Conservation (phyloP, 345 rosid genomes). For the Camelina hispida region DNA sequence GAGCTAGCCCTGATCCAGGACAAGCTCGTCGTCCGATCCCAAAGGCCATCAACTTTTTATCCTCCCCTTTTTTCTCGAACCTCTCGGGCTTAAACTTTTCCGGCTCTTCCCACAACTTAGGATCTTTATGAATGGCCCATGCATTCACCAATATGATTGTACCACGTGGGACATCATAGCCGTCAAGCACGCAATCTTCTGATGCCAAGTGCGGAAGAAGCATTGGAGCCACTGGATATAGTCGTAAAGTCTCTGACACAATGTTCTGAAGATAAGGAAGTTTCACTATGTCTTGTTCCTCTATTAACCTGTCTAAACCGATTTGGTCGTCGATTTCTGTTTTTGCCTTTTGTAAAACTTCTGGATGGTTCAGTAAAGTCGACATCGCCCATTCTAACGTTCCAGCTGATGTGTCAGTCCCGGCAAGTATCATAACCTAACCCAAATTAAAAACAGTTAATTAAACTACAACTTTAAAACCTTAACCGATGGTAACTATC, state of each 20-base stretch:
- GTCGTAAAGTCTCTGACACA: constrained; percentile 37
- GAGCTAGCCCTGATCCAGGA: constrained; percentile 52
- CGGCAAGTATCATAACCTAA: constrained; percentile 50
- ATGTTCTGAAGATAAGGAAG: constrained; percentile 49
- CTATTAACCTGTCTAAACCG: constrained; percentile 42
- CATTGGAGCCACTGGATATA: constrained; percentile 49
- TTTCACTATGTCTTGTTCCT: constrained; percentile 46
- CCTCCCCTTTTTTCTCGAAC: constrained; percentile 30
- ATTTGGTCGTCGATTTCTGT: constrained; percentile 36
- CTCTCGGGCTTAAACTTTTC: constrained; percentile 37
- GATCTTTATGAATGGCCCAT: constrained; percentile 37
- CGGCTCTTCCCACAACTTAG: constrained; percentile 29
- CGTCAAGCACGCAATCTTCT: constrained; percentile 45
- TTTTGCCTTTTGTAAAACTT: constrained; percentile 45
- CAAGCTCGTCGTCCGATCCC: constrained; percentile 48
- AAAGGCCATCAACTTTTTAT: constrained; percentile 45
- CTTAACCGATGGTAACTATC: background rate
- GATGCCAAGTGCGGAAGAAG: constrained; percentile 48
- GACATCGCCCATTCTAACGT: constrained; percentile 38
- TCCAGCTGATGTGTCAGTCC: constrained; percentile 41
- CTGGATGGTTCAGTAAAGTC: constrained; percentile 44
- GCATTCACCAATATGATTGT: constrained; percentile 43
- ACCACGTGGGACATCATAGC: constrained; percentile 47
- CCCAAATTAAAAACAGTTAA: background rate
- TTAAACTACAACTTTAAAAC: background rate